These are phyloP conservation scores for Xylaria palmicola DNA, from an alignment of 495 filamentous ascomycete species.

Conservation along the genomic window DNA sequence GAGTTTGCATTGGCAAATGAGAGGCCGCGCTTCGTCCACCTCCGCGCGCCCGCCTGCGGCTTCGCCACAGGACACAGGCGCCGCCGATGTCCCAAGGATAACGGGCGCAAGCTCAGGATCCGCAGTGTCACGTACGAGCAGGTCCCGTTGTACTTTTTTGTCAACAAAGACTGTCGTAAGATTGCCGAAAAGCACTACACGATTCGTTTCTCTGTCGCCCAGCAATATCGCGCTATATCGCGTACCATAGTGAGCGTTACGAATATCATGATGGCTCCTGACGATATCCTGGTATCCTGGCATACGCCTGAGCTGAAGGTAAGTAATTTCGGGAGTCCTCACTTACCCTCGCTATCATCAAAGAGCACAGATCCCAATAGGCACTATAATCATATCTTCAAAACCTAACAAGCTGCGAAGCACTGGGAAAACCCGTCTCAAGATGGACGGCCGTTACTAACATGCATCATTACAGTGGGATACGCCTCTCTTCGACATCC, in stretches of 20 bases:
- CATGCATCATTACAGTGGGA: not conserved
- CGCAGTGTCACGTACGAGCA: not conserved
- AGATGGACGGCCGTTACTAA: not conserved
- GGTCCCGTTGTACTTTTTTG: not conserved
- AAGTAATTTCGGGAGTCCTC: not conserved
- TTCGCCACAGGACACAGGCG: not conserved
- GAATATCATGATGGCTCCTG: not conserved
- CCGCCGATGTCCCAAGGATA: not conserved
- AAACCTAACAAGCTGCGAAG: too few relatives aligned
- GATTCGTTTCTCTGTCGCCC: not conserved
- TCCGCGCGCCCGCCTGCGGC: not conserved
- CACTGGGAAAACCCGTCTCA: too few relatives aligned
- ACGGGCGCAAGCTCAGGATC: not conserved
- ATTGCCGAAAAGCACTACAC: not conserved
- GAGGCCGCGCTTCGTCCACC: not conserved
- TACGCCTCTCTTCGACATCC: not conserved
- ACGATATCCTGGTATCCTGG: not conserved
- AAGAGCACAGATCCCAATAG: not conserved
- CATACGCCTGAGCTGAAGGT: not conserved
- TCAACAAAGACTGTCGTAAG: not conserved
- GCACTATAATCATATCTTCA: not conserved
- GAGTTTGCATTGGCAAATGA: not conserved
- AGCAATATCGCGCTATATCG: not conserved
- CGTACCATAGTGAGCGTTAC: not conserved
- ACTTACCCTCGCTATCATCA: not conserved